Evolutionary conservation across 2,329 filamentous ascomycete genomes (phyloP).

Genomic region (Colletotrichum endophyticum): DNA sequence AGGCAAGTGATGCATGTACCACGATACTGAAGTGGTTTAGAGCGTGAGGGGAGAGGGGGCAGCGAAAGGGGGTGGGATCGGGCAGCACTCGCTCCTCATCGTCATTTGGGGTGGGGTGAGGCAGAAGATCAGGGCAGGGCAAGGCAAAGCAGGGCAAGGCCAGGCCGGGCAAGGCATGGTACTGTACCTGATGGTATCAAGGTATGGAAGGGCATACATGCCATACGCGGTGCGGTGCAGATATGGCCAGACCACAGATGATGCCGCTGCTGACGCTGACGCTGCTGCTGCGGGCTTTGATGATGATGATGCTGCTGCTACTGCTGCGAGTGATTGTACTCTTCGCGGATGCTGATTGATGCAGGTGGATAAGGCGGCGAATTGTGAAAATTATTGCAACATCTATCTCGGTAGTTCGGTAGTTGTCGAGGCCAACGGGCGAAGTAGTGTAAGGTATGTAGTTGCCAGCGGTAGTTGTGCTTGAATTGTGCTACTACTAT

Average conservation of each 20-base stretch:
- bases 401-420: neutral
- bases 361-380: neutral
- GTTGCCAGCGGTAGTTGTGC: neutral
- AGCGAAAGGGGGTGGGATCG: conserved; percentile 15
- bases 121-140: conserved; percentile 10
- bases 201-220: neutral
- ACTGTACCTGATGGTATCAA: neutral
- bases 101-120: conserved; percentile 9
- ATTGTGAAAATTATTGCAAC: neutral
- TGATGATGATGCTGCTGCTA: neutral
- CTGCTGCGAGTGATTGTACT: neutral
- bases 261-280: neutral
- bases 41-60: neutral
- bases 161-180: neutral
- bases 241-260: conserved; percentile 3
- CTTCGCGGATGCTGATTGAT: neutral
- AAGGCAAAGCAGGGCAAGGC: neutral
- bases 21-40: conserved; percentile 14
- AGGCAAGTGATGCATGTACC: conserved; percentile 15
- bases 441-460: neutral
- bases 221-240: neutral
- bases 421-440: neutral
- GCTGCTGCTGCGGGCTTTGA: neutral
- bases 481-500: neutral
- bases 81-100: conserved; percentile 14